These are phyloP conservation scores for Colletotrichum gigasporum DNA, from an alignment of 2,329 filamentous ascomycete genomes.

Conservation along the genomic window DNA sequence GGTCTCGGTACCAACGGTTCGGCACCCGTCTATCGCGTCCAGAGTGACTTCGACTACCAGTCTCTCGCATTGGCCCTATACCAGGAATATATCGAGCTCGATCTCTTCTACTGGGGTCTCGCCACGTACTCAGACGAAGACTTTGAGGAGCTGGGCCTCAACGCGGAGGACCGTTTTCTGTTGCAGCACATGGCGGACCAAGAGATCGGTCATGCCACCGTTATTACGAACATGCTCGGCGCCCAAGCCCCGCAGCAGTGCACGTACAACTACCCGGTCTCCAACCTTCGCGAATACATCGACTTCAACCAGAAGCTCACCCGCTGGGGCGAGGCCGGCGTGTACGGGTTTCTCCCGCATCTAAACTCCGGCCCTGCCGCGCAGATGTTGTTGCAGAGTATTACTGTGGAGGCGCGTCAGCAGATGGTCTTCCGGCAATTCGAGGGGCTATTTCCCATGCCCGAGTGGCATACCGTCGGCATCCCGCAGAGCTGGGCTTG, in stretches of 20 bases:
- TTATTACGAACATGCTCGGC: constrained; percentile 82
- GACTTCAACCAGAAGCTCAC: constrained; percentile 91
- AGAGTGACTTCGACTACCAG: constrained; percentile 86
- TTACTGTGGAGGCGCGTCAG: constrained; percentile 82
- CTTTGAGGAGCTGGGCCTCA: constrained; percentile 75
- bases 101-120: constrained; percentile 82
- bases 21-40: constrained; percentile 77
- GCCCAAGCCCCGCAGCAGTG: constrained; percentile 76
- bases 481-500: constrained; percentile 88
- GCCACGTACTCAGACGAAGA: constrained; percentile 74
- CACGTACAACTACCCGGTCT: constrained; percentile 83
- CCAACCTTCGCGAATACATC: constrained; percentile 78
- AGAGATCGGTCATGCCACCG: constrained; percentile 80
- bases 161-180: constrained; percentile 73
- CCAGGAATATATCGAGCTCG: constrained; percentile 86
- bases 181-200: constrained; percentile 82
- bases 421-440: constrained; percentile 89
- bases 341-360: constrained; percentile 83
- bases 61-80: constrained; percentile 80
- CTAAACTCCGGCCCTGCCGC: constrained; percentile 80
- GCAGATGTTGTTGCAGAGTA: constrained; percentile 77
- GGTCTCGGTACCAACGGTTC: constrained; percentile 83
- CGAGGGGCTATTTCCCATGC: constrained; percentile 81
- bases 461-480: constrained; percentile 82
- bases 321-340: constrained; percentile 80